Conservation (phyloP, 805 yeast genomes). For the Pichia thaimueangensis region DNA sequence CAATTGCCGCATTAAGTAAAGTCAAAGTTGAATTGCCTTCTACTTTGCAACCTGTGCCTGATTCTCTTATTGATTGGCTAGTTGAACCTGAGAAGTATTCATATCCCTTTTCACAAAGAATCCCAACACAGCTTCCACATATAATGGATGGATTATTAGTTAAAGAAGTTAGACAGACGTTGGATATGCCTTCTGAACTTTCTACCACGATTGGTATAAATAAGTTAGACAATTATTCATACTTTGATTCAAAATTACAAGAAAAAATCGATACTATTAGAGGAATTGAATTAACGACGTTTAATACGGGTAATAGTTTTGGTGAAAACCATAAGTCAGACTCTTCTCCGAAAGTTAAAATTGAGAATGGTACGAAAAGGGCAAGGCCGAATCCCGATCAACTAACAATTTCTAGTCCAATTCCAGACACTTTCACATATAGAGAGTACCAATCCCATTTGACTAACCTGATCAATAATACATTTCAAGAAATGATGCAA, state of each 20-base stretch:
- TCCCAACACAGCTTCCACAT: conserved; percentile 13
- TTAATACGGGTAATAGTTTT: no score
- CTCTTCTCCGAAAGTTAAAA: background rate
- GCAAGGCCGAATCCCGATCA: background rate
- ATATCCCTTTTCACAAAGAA: conserved; percentile 15
- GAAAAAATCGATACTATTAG: background rate
- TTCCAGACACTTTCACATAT: conserved; percentile 13
- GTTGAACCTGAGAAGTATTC: conserved; percentile 15
- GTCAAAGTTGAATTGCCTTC: conserved; percentile 13
- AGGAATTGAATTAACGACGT: background rate
- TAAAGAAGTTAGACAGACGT: conserved; percentile 16
- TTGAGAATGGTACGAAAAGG: conserved; percentile 1
- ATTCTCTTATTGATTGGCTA: conserved; percentile 28
- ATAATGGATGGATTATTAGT: conserved; percentile 11
- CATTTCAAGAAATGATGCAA: conserved; percentile 26
- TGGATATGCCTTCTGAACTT: conserved; percentile 13
- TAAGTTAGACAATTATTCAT: conserved; percentile 14
- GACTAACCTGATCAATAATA: conserved; percentile 32
- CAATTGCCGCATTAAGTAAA: conserved; percentile 16
- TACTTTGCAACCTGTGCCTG: conserved; percentile 14
- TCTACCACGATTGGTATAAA: background rate
- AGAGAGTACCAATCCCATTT: conserved; percentile 31
- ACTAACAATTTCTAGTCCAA: background rate
- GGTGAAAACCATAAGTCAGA: no score
- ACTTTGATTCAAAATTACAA: conserved; percentile 12